Base-by-base conservation (phyloP, 73 alveolate species). In the Tetrahymena elliotti region DNA sequence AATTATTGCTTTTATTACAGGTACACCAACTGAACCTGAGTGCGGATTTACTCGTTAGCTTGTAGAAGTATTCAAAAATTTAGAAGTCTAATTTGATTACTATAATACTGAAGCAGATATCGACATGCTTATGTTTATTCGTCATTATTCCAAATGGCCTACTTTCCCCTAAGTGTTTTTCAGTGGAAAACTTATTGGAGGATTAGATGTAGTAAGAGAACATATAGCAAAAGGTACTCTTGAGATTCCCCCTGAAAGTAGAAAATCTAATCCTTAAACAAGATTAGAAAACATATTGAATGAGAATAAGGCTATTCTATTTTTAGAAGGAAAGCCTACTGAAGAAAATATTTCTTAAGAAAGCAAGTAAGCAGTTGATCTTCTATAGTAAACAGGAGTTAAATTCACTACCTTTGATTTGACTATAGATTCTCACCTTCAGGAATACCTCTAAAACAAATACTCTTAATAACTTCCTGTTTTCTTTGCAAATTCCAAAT, bases 111-210 rank as follows among this genome's bases (percentile, higher is more conserved):
- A 94, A 94, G 94, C 53, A 35, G 96, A 94, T 38, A 68, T 68
- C 15, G 83, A n/a, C 12, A 94, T 94, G 94, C 94, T 94, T 37
- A 33, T 31, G 2, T 94, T 40, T 37, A 83, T 94, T 40, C 92
- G 93, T 11, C 54, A 97, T 95, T 98, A 93, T 94, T 96, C 99
- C 15, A 96, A 97, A 94, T 98, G 99, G 99, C 98, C 99, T 22
- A 98, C 99, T 11, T 96, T 97, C 83, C 99, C 99, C 15, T 97
- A 98, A 93, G 96, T 98, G 15, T 98, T 97, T 84, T 82, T 98
- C 6, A 96, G 96, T 83, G 96, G 96, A 38, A 96, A 98, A 96
- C 95, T 98, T 94, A 52, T 98, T 27, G 99, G 99, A 6, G 99
- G 99, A 11, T 95, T 98, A 93, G 99, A 98, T 94, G 98, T 98